Conservation (phyloP, 1,284 basidiomycete species). For the Boletellus sp. region DNA sequence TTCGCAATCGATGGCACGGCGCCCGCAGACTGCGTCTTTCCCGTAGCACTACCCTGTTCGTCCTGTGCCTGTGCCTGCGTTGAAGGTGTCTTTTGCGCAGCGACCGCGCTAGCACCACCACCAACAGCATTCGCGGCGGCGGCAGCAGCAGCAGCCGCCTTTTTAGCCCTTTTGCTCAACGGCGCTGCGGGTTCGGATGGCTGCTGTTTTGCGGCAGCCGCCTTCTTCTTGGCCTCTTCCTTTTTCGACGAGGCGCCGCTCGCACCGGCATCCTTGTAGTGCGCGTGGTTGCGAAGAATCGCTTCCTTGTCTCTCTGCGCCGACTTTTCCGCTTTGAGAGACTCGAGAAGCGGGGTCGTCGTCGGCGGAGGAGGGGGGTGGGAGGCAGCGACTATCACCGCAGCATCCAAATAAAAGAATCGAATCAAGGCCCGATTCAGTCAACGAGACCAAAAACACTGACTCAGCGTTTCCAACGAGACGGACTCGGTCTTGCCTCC, state of each 20-base stretch:
- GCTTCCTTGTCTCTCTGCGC: constrained; percentile 70
- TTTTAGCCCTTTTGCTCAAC: constrained; percentile 43
- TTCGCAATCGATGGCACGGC: constrained; percentile 16
- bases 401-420: too few species aligned
- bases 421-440: background rate
- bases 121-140: constrained; percentile 10
- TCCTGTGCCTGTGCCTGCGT: too few species aligned
- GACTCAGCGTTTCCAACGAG: constrained; percentile 63
- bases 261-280: constrained; percentile 60
- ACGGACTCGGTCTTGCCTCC: constrained; percentile 51
- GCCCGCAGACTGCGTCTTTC: constrained; percentile 9
- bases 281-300: constrained; percentile 64
- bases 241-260: constrained; percentile 38
- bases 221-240: constrained; percentile 54
- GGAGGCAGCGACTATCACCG: constrained; percentile 55
- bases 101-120: too few species aligned
- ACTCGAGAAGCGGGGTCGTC: constrained; percentile 85
- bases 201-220: constrained; percentile 12
- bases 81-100: too few species aligned
- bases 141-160: constrained; percentile 32
- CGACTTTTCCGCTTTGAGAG: constrained; percentile 77
- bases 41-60: constrained; percentile 4
- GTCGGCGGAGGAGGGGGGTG: constrained; percentile 61
- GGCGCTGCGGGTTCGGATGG: constrained; percentile 1
- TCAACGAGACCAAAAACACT: background rate